Percentiles rank a stretch among this genome's conserved stretches.
These are phyloP conservation scores for Hyaloscypha hepaticicola DNA, from an alignment of 495 filamentous ascomycete genomes.

Conservation along the genomic window DNA sequence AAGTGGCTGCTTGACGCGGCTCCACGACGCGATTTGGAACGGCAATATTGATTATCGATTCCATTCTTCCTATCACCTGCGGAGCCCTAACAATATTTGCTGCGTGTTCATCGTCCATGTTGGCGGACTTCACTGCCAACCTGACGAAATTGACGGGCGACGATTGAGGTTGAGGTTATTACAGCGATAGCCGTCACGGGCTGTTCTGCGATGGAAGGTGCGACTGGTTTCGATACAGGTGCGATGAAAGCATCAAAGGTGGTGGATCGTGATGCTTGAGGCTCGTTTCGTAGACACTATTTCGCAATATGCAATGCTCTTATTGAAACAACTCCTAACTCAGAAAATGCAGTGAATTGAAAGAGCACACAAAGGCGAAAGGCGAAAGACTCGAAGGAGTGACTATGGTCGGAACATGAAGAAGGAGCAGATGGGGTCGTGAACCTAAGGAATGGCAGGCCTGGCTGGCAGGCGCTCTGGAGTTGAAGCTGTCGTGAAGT, in stretches of 20 bases:
- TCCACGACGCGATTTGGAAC: constrained; percentile 26
- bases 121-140: constrained; percentile 6
- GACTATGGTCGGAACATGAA: constrained; percentile 27
- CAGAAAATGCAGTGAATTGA: neutral
- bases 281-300: constrained; percentile 7
- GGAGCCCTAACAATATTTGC: constrained; percentile 27
- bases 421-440: constrained; percentile 22
- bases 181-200: neutral
- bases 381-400: constrained; percentile 18
- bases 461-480: constrained; percentile 27
- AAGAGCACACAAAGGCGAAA: constrained; percentile 7
- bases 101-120: constrained; percentile 20
- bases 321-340: constrained; percentile 14
- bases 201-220: constrained; percentile 5
- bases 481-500: constrained; percentile 3
- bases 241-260: constrained; percentile 9
- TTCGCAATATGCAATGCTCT: constrained; percentile 16
- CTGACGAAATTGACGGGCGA: neutral
- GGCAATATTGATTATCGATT: constrained; percentile 21
- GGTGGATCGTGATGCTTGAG: constrained; percentile 13
- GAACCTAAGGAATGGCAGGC: constrained; percentile 31
- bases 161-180: neutral
- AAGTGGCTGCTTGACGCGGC: constrained; percentile 8
- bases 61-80: constrained; percentile 22
- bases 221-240: constrained; percentile 7